Evolutionary conservation across 306 rosid species (phyloP).

Genomic region (Pyrus communis): DNA sequence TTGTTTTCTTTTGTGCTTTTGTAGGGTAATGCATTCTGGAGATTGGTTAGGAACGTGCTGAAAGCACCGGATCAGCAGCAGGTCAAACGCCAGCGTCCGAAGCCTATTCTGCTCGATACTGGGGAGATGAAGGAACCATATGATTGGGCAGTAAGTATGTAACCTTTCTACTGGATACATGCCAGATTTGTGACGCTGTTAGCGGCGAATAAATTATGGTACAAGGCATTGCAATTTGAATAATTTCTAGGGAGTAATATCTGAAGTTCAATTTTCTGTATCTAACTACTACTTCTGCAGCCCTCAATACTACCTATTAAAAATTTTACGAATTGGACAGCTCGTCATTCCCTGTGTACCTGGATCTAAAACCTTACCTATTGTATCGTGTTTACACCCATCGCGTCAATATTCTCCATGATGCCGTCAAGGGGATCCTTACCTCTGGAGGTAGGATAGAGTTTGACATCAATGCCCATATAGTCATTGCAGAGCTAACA

Average conservation of each 20-base stretch:
- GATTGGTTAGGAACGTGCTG: conserved; percentile 14
- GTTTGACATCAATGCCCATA: background rate
- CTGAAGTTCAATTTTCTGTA: too few species aligned
- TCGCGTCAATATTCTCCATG: background rate
- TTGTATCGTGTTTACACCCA: background rate
- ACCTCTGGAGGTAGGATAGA: background rate
- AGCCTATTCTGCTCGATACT: conserved; percentile 21
- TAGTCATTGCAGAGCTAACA: conserved; percentile 24
- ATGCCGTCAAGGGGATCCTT: conserved; percentile 13
- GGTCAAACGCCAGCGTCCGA: conserved; percentile 9
- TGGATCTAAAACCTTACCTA: background rate
- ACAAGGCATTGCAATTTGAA: background rate
- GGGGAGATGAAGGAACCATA: conserved; percentile 24
- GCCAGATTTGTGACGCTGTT: background rate
- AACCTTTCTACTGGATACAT: background rate
- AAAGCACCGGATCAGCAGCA: conserved; percentile 13
- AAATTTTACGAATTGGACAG: conserved; percentile 15
- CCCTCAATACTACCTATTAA: conserved; percentile 20
- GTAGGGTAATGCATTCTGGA: conserved; percentile 20
- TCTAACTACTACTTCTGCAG: background rate
- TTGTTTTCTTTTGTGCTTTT: background rate
- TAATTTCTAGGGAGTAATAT: background rate
- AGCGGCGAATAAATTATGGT: background rate
- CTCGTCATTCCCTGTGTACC: conserved; percentile 18
- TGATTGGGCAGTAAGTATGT: conserved; percentile 22